phyloP scores from a whole-genome alignment of 306 rosid genomes.

The Casuarina glauca region DNA sequence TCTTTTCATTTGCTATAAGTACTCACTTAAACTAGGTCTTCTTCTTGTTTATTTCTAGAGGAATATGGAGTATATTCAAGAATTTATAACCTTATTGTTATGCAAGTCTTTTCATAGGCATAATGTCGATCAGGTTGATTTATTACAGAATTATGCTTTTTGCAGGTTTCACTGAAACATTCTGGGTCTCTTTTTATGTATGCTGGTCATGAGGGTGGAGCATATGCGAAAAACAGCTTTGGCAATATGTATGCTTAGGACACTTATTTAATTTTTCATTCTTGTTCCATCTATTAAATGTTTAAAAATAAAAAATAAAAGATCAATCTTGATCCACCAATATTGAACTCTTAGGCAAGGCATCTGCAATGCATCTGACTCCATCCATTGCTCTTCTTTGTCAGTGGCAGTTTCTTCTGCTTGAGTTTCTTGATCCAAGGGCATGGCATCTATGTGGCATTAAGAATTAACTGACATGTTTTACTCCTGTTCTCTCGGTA shows the following conservation, averaged over 20 bases:
- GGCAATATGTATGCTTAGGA: slow-evolving; percentile 78
- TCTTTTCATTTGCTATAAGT: not conserved
- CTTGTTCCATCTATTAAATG: not conserved
- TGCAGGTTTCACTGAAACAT: slow-evolving; percentile 98
- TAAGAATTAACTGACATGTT: not conserved
- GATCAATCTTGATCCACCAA: not conserved
- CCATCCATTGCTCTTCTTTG: not conserved
- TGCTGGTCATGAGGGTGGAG: slow-evolving; percentile 94
- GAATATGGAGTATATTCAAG: not conserved
- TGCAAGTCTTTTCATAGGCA: not conserved
- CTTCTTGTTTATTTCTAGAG: slow-evolving; percentile 4
- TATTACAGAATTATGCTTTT: slow-evolving; percentile 15
- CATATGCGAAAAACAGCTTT: slow-evolving; percentile 96
- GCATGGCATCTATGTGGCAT: slow-evolving; percentile 1
- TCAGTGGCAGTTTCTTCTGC: not conserved
- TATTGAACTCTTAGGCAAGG: slow-evolving; percentile 4
- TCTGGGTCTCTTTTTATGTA: slow-evolving; percentile 99
- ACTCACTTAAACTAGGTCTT: not conserved
- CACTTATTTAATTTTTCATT: not conserved
- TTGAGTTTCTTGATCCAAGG: not conserved
- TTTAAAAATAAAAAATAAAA: too few relatives aligned
- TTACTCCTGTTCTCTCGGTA: not conserved
- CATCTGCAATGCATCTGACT: not conserved
- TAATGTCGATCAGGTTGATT: slow-evolving; percentile 5
- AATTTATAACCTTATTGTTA: slow-evolving; percentile 15